Evolutionary conservation across 2,329 filamentous ascomycete species (phyloP).

Genomic region (Paraphaeosphaeria minitans): DNA sequence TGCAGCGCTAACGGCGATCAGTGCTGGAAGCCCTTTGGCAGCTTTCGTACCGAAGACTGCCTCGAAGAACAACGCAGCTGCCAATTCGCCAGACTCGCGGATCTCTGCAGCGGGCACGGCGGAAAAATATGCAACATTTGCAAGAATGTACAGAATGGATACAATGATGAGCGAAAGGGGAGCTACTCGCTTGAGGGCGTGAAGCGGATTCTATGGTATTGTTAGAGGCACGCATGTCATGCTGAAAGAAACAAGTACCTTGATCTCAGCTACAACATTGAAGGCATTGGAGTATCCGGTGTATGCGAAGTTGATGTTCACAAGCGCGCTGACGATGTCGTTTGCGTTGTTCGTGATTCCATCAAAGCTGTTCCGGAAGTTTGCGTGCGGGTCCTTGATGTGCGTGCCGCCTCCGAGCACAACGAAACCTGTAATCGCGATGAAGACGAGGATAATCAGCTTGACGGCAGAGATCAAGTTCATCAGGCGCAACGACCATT

Average conservation of each 20-base stretch:
- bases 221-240: neutral
- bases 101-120: slow-evolving; percentile 54
- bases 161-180: slow-evolving; percentile 58
- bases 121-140: slow-evolving; percentile 35
- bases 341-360: slow-evolving; percentile 36
- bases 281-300: slow-evolving; percentile 40
- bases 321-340: slow-evolving; percentile 35
- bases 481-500: slow-evolving; percentile 35
- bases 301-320: slow-evolving; percentile 42
- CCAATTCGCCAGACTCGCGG: slow-evolving; percentile 58
- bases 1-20: slow-evolving; percentile 32
- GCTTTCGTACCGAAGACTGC: slow-evolving; percentile 63
- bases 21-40: slow-evolving; percentile 59
- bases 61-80: slow-evolving; percentile 64
- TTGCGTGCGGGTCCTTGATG: slow-evolving; percentile 30
- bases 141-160: slow-evolving; percentile 42
- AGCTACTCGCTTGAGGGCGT: slow-evolving; percentile 56
- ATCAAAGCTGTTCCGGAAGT: slow-evolving; percentile 35
- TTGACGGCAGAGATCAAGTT: slow-evolving; percentile 56
- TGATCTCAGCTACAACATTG: slow-evolving; percentile 42
- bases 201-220: slow-evolving; percentile 58
- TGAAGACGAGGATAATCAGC: slow-evolving; percentile 65
- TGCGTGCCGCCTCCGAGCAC: slow-evolving; percentile 36
- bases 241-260: slow-evolving; percentile 15
- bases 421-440: slow-evolving; percentile 37